Evolutionary conservation across 345 rosid genomes (phyloP), one percentile per base, ranked within the genome.

Genomic region (Limnanthes douglasii): DNA sequence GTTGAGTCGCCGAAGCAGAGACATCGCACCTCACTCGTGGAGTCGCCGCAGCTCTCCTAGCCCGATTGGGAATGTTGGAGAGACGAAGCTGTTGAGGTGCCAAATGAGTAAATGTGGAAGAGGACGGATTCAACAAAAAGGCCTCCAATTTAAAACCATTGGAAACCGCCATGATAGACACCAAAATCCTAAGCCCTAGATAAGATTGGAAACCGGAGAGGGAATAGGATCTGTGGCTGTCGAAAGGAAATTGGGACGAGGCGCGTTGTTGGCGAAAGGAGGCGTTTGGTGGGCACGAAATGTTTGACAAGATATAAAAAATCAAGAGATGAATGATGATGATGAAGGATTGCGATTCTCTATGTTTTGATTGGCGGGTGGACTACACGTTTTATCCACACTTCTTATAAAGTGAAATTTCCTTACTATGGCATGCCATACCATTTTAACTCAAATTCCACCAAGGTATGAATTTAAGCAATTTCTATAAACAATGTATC

Each of bases 351-450:
- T 42, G 41, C 33, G 44, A 35, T 15, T 57, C 53, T 34, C 41
- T 48, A 50, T 10, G 41, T 19, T 73, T 54, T 73, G 67, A 78
- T 78, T 78, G 84, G 84, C 58, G 47, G 62, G 37, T 56, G 66
- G 48, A 35, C 28, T 4, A 4, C 70, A 62, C 77, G 69, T 61
- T 68, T 66, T 70, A 68, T 78, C 88, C 82, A 70, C 75, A 67
- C 78, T 62, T n/a, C n/a, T n/a, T n/a, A n/a, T n/a, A n/a, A n/a
- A n/a, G n/a, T n/a, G n/a, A n/a, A n/a, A n/a, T n/a, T n/a, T n/a
- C n/a, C n/a, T n/a, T n/a, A n/a, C n/a, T n/a, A n/a, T n/a, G n/a
- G n/a, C n/a, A n/a, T n/a, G n/a, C n/a, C n/a, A n/a, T n/a, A n/a
- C n/a, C n/a, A n/a, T n/a, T n/a, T n/a, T n/a, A n/a, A n/a, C n/a